Percentiles rank a stretch among this genome's conserved stretches.
Conservation (phyloP, 2,329 filamentous ascomycete genomes). For the Microcyclospora pomicola region DNA sequence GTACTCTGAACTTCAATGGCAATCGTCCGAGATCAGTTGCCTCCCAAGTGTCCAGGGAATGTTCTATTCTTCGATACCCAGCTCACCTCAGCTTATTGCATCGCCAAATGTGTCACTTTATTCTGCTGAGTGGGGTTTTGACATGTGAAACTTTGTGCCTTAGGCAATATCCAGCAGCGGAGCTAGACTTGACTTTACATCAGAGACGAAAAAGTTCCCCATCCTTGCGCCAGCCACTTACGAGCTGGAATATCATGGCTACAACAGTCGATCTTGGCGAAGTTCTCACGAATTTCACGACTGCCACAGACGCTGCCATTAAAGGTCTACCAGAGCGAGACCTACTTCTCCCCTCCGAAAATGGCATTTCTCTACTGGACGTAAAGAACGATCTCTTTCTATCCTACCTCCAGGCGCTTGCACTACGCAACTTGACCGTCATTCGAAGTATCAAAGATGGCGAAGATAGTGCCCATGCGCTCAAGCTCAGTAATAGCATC, state of each 20-base stretch:
- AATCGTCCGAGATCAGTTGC: too few relatives aligned
- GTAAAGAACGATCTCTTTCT: conserved; percentile 95
- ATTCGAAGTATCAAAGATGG: conserved; percentile 24
- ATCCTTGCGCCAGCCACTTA: background rate
- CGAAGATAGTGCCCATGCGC: conserved; percentile 21
- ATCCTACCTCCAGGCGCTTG: conserved; percentile 87
- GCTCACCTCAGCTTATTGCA: too few relatives aligned
- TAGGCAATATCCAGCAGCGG: too few relatives aligned
- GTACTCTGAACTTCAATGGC: too few relatives aligned
- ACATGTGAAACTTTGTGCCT: too few relatives aligned
- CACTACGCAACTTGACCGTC: conserved; percentile 47
- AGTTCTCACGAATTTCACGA: conserved; percentile 33
- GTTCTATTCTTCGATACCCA: too few relatives aligned
- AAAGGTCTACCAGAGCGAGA: conserved; percentile 39
- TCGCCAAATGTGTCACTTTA: too few relatives aligned
- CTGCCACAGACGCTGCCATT: conserved; percentile 50
- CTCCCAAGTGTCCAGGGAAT: too few relatives aligned
- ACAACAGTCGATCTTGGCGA: conserved; percentile 26
- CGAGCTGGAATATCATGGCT: conserved; percentile 17
- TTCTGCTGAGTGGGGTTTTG: too few relatives aligned
- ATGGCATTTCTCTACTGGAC: conserved; percentile 89
- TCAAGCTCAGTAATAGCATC: conserved; percentile 49
- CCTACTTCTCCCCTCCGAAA: conserved; percentile 56
- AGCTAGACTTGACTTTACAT: too few relatives aligned
- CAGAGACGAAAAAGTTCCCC: background rate